A percentile compares a stretch with the other conserved stretches of the same genome.
phyloP scores from a whole-genome alignment of 805 yeast species.

The Candida chilensis region DNA sequence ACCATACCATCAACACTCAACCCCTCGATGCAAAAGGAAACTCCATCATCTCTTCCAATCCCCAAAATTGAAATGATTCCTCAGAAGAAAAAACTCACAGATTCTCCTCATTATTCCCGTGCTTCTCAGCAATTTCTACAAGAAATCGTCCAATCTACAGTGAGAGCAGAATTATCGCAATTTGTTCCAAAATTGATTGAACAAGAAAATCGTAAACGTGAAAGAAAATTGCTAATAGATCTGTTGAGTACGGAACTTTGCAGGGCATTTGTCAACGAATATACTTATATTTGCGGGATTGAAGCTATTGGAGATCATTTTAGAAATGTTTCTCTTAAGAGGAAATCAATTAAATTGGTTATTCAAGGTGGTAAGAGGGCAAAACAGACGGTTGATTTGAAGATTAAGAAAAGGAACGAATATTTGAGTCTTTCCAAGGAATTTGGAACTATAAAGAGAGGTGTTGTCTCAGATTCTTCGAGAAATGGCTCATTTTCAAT shows the following conservation, averaged over 20 bases:
- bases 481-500: conserved; percentile 10
- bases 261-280: conserved; percentile 53
- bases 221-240: conserved; percentile 16
- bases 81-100: conserved; percentile 10
- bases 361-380: conserved; percentile 11
- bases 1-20: neutral
- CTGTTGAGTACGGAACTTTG: conserved; percentile 42
- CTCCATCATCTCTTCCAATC: neutral
- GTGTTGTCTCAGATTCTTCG: conserved; percentile 11
- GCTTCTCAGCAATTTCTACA: conserved; percentile 16
- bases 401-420: conserved; percentile 24
- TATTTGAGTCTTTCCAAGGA: conserved; percentile 24
- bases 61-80: conserved; percentile 1
- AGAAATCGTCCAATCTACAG: conserved; percentile 10
- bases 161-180: conserved; percentile 14
- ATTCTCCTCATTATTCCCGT: conserved; percentile 12
- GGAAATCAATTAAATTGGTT: conserved; percentile 18
- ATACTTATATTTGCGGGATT: conserved; percentile 30
- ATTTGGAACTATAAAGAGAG: conserved; percentile 14
- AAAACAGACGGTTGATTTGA: conserved; percentile 12
- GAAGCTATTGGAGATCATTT: conserved; percentile 36
- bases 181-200: conserved; percentile 13
- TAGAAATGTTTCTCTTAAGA: conserved; percentile 19
- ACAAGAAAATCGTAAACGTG: conserved; percentile 10
- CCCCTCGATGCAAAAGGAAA: neutral